Conservation (phyloP, 2,329 filamentous ascomycete species). For the Achaetomium macrosporum region DNA sequence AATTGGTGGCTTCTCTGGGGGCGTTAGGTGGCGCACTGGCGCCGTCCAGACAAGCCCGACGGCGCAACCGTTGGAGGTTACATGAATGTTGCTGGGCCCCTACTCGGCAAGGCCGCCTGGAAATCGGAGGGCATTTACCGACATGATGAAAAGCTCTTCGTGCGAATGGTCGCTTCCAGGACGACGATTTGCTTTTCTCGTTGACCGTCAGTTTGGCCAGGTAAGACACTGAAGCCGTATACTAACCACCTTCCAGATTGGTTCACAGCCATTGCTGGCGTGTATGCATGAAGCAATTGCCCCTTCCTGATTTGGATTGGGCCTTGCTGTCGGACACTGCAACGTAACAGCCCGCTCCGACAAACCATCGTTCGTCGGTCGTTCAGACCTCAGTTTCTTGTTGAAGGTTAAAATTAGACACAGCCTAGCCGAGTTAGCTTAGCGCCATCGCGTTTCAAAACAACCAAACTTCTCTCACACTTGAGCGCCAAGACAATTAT, state of each 20-base stretch:
- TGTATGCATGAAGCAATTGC: neutral
- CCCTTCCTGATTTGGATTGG: neutral
- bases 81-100: conserved; percentile 8
- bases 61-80: conserved; percentile 15
- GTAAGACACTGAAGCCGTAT: neutral
- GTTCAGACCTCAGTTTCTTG: neutral
- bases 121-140: neutral
- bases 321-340: neutral
- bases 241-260: conserved; percentile 1
- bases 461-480: neutral
- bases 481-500: neutral
- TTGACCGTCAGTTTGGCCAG: neutral
- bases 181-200: neutral
- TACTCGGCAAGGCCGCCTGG: conserved; percentile 21
- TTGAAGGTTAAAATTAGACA: conserved; percentile 11
- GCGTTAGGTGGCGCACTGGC: neutral
- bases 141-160: neutral
- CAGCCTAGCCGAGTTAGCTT: neutral
- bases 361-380: too few relatives aligned
- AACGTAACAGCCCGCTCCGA: neutral
- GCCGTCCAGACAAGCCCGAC: conserved; percentile 11
- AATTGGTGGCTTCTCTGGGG: neutral
- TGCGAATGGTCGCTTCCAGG: neutral
- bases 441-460: conserved; percentile 4
- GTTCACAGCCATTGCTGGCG: neutral